Percentiles rank a stretch among this genome's conserved stretches.
These are phyloP conservation scores for Trichoderma sp. DNA, from an alignment of 2,329 filamentous ascomycete species.

Conservation along the genomic window DNA sequence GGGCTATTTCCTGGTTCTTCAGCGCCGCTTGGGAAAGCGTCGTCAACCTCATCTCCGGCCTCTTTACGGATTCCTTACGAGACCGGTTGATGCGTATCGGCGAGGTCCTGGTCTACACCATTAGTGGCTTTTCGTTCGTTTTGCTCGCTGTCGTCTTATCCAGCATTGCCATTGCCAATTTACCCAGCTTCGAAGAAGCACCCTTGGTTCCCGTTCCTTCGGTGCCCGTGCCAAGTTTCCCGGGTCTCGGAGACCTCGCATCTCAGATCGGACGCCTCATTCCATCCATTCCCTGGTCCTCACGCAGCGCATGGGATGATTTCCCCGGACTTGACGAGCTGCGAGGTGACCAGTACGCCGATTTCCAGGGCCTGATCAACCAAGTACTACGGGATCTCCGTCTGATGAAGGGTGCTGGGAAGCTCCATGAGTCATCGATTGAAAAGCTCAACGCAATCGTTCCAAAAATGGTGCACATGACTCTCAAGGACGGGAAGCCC, in stretches of 20 bases:
- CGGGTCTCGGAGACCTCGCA: conserved; percentile 1
- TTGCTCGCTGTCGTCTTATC: conserved; percentile 8
- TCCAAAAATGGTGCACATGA: conserved; percentile 60
- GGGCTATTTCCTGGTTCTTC: conserved; percentile 34
- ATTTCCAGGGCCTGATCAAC: conserved; percentile 34
- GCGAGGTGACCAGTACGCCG: conserved; percentile 30
- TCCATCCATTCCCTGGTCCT: conserved; percentile 38
- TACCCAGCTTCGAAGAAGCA: neutral
- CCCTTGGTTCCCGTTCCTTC: conserved; percentile 11
- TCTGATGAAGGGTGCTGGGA: conserved; percentile 36
- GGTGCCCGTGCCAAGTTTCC: conserved; percentile 1
- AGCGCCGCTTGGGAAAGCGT: conserved; percentile 32
- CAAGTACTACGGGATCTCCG: conserved; percentile 32
- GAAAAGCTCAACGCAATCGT: conserved; percentile 53
- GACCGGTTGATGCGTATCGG: conserved; percentile 27
- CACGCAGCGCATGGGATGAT: conserved; percentile 32
- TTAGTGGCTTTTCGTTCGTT: conserved; percentile 2
- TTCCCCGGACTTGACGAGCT: conserved; percentile 7
- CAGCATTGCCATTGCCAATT: conserved; percentile 10
- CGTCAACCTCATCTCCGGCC: conserved; percentile 27
- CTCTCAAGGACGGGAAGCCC: conserved; percentile 53
- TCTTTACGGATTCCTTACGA: conserved; percentile 27
- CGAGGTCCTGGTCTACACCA: neutral
- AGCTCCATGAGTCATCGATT: conserved; percentile 44
- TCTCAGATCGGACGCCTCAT: conserved; percentile 30